phyloP scores from a whole-genome alignment of 768 basidiomycete species.

The Boletus subparvulus region DNA sequence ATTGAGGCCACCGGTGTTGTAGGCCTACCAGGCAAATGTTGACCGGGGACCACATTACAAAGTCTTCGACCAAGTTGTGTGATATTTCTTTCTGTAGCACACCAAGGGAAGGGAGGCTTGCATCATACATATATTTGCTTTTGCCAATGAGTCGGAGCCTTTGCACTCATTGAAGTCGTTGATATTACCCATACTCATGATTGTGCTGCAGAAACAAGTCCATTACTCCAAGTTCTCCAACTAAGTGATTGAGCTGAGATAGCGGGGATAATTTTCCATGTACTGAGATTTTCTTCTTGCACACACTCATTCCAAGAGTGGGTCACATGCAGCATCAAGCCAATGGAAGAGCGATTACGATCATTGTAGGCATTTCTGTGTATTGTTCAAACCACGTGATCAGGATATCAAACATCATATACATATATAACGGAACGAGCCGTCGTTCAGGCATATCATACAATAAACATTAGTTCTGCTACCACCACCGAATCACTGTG shows the following conservation, averaged over 20 bases:
- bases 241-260: background rate
- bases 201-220: background rate
- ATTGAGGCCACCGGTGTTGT: background rate
- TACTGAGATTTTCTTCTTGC: background rate
- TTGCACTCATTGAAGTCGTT: background rate
- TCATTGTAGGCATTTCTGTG: too few relatives aligned
- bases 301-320: background rate
- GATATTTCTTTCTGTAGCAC: background rate
- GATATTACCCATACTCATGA: too few relatives aligned
- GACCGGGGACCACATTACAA: background rate
- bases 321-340: background rate
- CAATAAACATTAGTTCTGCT: too few relatives aligned
- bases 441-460: too few relatives aligned
- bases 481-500: too few relatives aligned
- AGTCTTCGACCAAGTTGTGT: background rate
- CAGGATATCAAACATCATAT: too few relatives aligned
- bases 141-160: background rate
- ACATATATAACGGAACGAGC: too few relatives aligned
- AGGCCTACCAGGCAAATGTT: background rate
- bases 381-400: too few relatives aligned
- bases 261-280: background rate
- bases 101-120: background rate
- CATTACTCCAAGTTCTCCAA: background rate
- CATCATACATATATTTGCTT: background rate
- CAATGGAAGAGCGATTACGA: background rate